phyloP scores from a whole-genome alignment of 1,284 basidiomycete species.

The Psilocybe mexicana region DNA sequence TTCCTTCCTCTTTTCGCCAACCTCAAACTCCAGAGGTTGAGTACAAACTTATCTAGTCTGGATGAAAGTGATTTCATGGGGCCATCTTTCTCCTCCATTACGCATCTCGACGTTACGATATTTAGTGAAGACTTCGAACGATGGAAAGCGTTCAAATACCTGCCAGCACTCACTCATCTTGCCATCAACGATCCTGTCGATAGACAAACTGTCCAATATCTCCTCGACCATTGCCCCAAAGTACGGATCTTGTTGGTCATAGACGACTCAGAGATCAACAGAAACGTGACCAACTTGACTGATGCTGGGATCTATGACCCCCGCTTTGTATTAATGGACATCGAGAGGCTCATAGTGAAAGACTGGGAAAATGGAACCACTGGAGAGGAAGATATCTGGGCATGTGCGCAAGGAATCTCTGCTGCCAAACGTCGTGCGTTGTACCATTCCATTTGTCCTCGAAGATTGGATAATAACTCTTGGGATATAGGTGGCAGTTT shows the following conservation, averaged over 20 bases:
- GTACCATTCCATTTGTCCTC: neutral
- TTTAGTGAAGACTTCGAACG: neutral
- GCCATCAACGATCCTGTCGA: conserved; percentile 11
- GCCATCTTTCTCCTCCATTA: neutral
- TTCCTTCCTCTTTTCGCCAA: neutral
- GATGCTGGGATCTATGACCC: conserved; percentile 1
- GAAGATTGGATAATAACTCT: neutral
- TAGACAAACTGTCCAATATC: neutral
- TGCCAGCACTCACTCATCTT: conserved; percentile 8
- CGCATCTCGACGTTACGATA: conserved; percentile 10
- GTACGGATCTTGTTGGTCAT: conserved; percentile 3
- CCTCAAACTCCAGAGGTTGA: conserved; percentile 6
- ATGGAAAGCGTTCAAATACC: neutral
- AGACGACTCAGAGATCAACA: neutral
- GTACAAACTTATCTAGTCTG: conserved; percentile 4
- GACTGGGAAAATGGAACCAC: conserved; percentile 8
- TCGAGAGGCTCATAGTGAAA: neutral
- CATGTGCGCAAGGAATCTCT: conserved; percentile 9
- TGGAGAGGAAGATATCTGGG: conserved; percentile 12
- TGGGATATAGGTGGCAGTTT: neutral
- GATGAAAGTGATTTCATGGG: neutral
- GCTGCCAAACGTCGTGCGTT: conserved; percentile 2
- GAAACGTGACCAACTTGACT: neutral
- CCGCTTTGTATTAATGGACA: conserved; percentile 11
- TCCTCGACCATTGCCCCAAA: conserved; percentile 1